Percentiles rank a stretch among this genome's conserved stretches.
These are phyloP conservation scores for Rubroboletus satanas DNA, from an alignment of 768 basidiomycete genomes.

Conservation along the genomic window DNA sequence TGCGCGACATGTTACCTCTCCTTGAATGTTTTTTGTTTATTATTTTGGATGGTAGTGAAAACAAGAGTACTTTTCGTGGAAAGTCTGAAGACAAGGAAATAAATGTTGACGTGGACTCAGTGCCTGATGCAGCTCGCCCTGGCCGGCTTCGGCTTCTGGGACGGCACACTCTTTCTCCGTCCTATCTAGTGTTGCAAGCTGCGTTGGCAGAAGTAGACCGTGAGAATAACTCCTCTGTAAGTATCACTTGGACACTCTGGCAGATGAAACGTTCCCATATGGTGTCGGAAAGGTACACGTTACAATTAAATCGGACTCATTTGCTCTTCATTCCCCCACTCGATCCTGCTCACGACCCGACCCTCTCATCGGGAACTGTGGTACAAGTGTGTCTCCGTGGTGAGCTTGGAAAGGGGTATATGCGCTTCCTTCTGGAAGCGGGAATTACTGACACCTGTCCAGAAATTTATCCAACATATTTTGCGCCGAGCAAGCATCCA, in stretches of 20 bases:
- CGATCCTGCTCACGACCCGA: background rate
- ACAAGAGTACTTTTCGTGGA: constrained; percentile 75
- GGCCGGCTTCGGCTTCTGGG: background rate
- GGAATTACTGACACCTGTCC: background rate
- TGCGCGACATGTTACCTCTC: constrained; percentile 34
- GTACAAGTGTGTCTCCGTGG: constrained; percentile 25
- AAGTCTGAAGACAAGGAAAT: constrained; percentile 70
- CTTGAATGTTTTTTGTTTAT: background rate
- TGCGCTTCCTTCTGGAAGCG: background rate
- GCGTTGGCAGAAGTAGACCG: background rate
- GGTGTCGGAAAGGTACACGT: constrained; percentile 5
- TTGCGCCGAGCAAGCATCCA: constrained; percentile 3
- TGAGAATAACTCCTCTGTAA: background rate
- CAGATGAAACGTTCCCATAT: background rate
- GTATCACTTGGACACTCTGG: background rate
- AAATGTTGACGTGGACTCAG: constrained; percentile 10
- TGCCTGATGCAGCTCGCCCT: background rate
- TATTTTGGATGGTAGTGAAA: constrained; percentile 46
- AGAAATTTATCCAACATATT: constrained; percentile 10
- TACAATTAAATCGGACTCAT: constrained; percentile 23
- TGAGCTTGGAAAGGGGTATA: constrained; percentile 17
- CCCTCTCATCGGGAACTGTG: constrained; percentile 14
- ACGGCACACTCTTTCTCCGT: background rate
- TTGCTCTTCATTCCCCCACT: constrained; percentile 22
- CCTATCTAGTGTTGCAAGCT: background rate